Evolutionary conservation across 306 rosid species (phyloP), one percentile per base, ranked within the genome.

Genomic region (Cucumis hystrix): DNA sequence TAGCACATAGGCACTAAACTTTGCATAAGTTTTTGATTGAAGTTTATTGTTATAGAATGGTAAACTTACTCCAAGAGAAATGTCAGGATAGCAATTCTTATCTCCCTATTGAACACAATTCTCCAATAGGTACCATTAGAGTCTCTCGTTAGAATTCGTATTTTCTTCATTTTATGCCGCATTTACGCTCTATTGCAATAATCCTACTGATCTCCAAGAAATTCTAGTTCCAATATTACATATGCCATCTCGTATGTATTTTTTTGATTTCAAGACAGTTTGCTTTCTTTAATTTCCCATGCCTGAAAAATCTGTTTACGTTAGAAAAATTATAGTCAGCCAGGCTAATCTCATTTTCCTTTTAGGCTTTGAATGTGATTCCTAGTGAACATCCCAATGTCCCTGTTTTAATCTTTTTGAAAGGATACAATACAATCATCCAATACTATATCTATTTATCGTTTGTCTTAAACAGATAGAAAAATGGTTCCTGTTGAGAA

Each of bases 401-500:
- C 76, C 23, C 58, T 49, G 70, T 77, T n/a, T 12, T 47, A 47
- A 45, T 45, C 1, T 45, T 47, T 47, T 1, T 66, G 5, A 51
- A 15, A 25, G 35, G 28, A 37, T 63, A 56, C 28, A 25, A 37
- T 63, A 56, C 28, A 43, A 80, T 80, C n/a, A 77, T 25, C 23
- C 61, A 64, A 12, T 8, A 14, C 8, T 16, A 25, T 13, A 62
- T 15, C 64, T 28, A 23, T 33, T 55, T 18, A 79, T 83, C 62
- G 33, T 78, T 83, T 58, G 74, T 79, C 79, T 78, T 74, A 81
- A 54, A 83, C 90, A 95, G 99, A 89, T 79, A 95, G 87, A 77
- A 95, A 91, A 86, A 92, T 95, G 96, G 80, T 95, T 86, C 97
- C 99, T 39, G 75, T 95, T 56, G 93, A 90, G 86, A 92, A 81